Evolutionary conservation across 441 rosid species (phyloP).

Genomic region (Oxalis stricta): DNA sequence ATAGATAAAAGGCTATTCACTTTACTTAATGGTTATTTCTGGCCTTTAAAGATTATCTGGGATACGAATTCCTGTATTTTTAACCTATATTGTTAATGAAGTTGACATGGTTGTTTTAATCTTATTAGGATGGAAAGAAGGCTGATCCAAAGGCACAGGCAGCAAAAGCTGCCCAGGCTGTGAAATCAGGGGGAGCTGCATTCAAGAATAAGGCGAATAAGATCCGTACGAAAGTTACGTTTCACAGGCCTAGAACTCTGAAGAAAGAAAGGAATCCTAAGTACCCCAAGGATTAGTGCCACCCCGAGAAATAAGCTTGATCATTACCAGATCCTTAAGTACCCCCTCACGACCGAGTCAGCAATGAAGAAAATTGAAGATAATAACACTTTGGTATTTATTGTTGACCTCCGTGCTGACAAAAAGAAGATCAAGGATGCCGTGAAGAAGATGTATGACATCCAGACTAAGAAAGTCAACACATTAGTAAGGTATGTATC

Average conservation of each 20-base stretch:
- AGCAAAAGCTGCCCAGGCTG: conserved; percentile 72
- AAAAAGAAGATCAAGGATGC: conserved; percentile 90
- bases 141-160: conserved; percentile 80
- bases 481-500: conserved; percentile 96
- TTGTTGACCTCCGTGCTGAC: conserved; percentile 86
- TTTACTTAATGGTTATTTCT: too few species aligned
- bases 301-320: conserved; percentile 76
- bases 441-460: conserved; percentile 90
- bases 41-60: too few species aligned
- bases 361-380: conserved; percentile 94
- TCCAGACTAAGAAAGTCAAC: conserved; percentile 87
- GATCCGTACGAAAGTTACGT: conserved; percentile 73
- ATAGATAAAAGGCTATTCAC: too few species aligned
- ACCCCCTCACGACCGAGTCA: conserved; percentile 71
- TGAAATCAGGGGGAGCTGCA: conserved; percentile 52
- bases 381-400: conserved; percentile 87
- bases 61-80: too few species aligned
- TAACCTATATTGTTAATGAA: background rate
- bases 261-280: conserved; percentile 57
- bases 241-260: conserved; percentile 79
- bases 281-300: conserved; percentile 58
- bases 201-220: conserved; percentile 75
- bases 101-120: background rate
- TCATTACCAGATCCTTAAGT: conserved; percentile 63
- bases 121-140: conserved; percentile 32